Evolutionary conservation across 257 asterid genomes (phyloP), one percentile per base, ranked within the genome.

Genomic region (Solanum pinnatisectum): DNA sequence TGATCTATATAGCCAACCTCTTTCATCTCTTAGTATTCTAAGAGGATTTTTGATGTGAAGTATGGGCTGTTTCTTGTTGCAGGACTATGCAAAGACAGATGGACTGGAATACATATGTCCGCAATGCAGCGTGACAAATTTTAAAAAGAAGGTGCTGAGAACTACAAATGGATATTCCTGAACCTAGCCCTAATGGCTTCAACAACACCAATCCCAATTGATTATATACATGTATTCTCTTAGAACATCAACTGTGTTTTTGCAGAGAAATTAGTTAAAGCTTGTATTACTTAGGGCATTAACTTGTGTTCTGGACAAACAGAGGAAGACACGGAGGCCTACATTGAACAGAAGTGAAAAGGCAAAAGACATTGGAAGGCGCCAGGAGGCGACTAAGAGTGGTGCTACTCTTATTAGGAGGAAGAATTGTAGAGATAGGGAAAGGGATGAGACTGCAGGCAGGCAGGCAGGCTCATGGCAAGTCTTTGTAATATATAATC

Each of bases 1-100:
- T 84, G 18, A 86, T 60, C 82, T 84, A 35, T 33, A 6, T 59
- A 42, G 82, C 14, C 90, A 40, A 81, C 10, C 89, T 89, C 11
- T 87, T 22, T 59, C 33, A 13, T 39, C 7, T 36, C 39, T 83
- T 83, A 56, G 11, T 10, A 82, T 52, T 84, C 8, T 16, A 30
- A 11, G 13, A 27, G 63, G 63, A 40, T 18, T 84, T 79, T 42
- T 10, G 25, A 72, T 74, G 40, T 15, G 65, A 77, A 73, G 4
- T 11, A 77, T 46, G 36, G 40, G 56, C 39, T 87, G 1, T 30
- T 37, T 60, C 81, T 86, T 83, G 20, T 88, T 89, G 78, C 96
- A 96, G 99, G 99, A 97, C 90, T 97, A 97, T 77, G 99, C 99
- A 87, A 97, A 97, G 92, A 97, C 99, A 65, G 99, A 97, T 90